Base-by-base conservation (phyloP, 2,329 filamentous ascomycete species). In the Aspergillus unguis region DNA sequence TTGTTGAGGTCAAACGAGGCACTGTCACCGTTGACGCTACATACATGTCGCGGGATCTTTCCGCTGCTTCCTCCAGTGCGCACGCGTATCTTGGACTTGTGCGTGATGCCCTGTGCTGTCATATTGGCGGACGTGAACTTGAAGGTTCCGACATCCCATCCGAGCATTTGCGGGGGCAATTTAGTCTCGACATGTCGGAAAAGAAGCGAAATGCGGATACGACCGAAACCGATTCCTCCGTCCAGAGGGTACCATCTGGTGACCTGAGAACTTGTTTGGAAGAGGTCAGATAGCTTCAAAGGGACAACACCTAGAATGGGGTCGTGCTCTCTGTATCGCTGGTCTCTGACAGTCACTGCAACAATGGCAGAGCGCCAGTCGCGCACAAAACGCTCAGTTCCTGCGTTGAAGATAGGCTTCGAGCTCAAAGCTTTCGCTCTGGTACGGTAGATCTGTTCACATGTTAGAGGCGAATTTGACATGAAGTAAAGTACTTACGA, bases 191-290 rank as follows among this genome's bases (percentile, higher is more conserved):
- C 83, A 28, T 89, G 92, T 28, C 92, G 86, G 82, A 96, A 96
- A 3, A 97, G 80, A 3, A 97, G 73, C 0, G 90, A 95, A 60
- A 99, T 87, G 37, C 92, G 86, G 54, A 95, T 81, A 6, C 92
- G 87, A 36, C 94, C 94, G 59, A 94, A 97, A 0, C 94, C 89
- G 57, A 97, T 86, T 8, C 94, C 94, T 25, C 92, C 94, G 65
- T 96, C 92, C 0, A 99, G 80, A n/a, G 94, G 92, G 68, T 96
- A 97, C 91, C 92, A 96, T 54, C 91, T 80, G 2, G 91, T 95
- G 50, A 86, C 81, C 69, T 97, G 90, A 41, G 90, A 95, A 59
- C 85, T 87, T 0, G 87, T 95, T 62, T 92, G 85, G 25, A 99
- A 77, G n/a, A 96, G 81, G 45, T 96, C 90, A 0, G 89, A 88